Conservation (phyloP, 371 early-diverging fungal species). For the Synchytrium microbalum region DNA sequence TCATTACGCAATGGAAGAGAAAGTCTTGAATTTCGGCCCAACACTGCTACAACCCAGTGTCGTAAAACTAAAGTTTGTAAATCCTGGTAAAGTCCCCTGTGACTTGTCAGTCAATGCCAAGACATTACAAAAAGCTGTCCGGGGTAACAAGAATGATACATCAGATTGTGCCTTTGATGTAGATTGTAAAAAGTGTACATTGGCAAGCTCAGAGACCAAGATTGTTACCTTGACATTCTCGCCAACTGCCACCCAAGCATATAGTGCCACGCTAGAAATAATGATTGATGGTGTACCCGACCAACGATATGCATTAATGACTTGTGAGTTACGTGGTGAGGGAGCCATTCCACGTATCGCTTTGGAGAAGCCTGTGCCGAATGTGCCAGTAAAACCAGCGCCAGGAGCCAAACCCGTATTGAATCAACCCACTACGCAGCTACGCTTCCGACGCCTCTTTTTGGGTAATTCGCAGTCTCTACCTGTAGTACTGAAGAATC, state of each 20-base stretch:
- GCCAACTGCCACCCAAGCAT: slow-evolving; percentile 45
- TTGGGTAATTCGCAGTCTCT: slow-evolving; percentile 30
- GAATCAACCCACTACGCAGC: slow-evolving; percentile 5
- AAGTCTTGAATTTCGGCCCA: slow-evolving; percentile 46
- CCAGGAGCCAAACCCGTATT: neutral
- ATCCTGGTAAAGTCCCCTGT: slow-evolving; percentile 49
- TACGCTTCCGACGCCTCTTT: slow-evolving; percentile 37
- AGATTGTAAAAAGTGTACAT: slow-evolving; percentile 41
- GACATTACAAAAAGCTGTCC: slow-evolving; percentile 30
- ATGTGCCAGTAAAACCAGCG: slow-evolving; percentile 21
- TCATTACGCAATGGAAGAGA: slow-evolving; percentile 48
- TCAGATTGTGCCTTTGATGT: slow-evolving; percentile 48
- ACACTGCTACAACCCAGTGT: slow-evolving; percentile 38
- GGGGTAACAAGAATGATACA: slow-evolving; percentile 20
- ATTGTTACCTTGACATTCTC: slow-evolving; percentile 42
- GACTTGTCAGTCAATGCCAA: slow-evolving; percentile 35
- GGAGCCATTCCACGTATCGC: slow-evolving; percentile 47
- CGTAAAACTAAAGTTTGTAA: slow-evolving; percentile 47
- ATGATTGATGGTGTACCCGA: slow-evolving; percentile 41
- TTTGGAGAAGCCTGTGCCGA: slow-evolving; percentile 35
- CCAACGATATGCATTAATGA: slow-evolving; percentile 25
- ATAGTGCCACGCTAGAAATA: slow-evolving; percentile 47
- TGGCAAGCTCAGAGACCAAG: slow-evolving; percentile 46
- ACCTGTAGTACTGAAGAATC: slow-evolving; percentile 39
- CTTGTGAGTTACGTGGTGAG: slow-evolving; percentile 49